A percentile compares a stretch with the other conserved stretches of the same genome.
Conservation (phyloP, 805 yeast species). For the Wickerhamomyces bovis region DNA sequence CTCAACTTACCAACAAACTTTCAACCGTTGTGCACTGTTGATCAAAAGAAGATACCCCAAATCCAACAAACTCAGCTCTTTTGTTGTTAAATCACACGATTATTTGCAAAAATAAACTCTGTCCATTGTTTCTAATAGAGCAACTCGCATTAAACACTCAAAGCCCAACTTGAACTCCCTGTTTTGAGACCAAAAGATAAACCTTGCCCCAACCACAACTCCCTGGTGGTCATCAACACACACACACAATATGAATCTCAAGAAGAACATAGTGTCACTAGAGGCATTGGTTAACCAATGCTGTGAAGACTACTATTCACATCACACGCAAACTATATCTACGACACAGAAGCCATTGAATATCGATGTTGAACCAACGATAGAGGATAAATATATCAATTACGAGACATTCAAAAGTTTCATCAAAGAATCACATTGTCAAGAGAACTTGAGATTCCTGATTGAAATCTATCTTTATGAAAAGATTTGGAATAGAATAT, state of each 20-base stretch:
- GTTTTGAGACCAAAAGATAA: background rate
- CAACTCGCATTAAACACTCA: no score
- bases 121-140: background rate
- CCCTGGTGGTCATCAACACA: background rate
- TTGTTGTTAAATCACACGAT: no score
- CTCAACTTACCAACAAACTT: no score
- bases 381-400: slow-evolving; percentile 6
- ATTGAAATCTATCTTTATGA: slow-evolving; percentile 42
- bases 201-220: background rate
- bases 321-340: slow-evolving; percentile 1
- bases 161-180: background rate
- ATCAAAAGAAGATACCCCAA: no score
- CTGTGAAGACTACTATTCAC: slow-evolving; percentile 21
- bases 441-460: slow-evolving; percentile 39
- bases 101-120: no score
- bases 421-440: slow-evolving; percentile 35
- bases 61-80: no score
- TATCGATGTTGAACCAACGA: background rate
- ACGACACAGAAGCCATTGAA: background rate
- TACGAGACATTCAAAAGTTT: slow-evolving; percentile 28
- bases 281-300: slow-evolving; percentile 25
- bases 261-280: slow-evolving; percentile 15
- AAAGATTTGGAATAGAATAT: slow-evolving; percentile 32
- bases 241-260: background rate
- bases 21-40: no score